Base-by-base conservation (phyloP, 495 filamentous ascomycete genomes). In the Annulohypoxylon bovei region DNA sequence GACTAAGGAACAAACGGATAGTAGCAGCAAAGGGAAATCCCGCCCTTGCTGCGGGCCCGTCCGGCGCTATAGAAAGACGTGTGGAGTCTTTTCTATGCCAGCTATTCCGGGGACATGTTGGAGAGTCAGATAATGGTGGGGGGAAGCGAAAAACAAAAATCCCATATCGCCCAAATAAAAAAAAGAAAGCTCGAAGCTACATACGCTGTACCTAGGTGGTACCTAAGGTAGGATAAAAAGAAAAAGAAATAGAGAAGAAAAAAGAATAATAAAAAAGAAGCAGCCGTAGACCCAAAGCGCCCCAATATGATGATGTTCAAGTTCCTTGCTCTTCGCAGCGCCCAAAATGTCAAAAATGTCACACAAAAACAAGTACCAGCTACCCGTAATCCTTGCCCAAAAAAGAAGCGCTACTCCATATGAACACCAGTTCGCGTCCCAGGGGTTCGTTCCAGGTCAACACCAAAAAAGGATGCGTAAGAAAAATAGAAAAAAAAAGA, bases 361-460 rank as follows among this genome's bases (percentile, higher is more conserved):
- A 62, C 54, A 25, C 6, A 40, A 60, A 27, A 33, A 40, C 33
- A 46, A 39, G 22, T 55, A 53, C 20, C 37, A 27, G 55, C 30
- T 58, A 49, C 59, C 63, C 46, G 14, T 50, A 59, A 67, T 65
- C 70, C 70, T 35, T 72, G 65, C 65, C 33, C 16, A 42, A 42
- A 42, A 35, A 35, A 42, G 20, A 20, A 40, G 44, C 28, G 49
- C 65, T 71, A 44, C 64, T 63, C 70, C 70, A 50, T 65, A 65
- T 56, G 65, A 72, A 72, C 70, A 65, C 70, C 70, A 68, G 70
- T 72, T 72, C 65, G 70, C 56, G 62, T 72, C 70, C 70, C 20
- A 67, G 37, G 55, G 33, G 60, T 18, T 28, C 42, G 28, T 62
- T 55, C 65, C 60, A 65, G 65, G 32, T 56, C 55, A 68, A 68